A percentile compares a stretch with the other conserved stretches of the same genome.
Evolutionary conservation across 2,329 filamentous ascomycete genomes (phyloP).

Genomic region (Orbilia javanica): DNA sequence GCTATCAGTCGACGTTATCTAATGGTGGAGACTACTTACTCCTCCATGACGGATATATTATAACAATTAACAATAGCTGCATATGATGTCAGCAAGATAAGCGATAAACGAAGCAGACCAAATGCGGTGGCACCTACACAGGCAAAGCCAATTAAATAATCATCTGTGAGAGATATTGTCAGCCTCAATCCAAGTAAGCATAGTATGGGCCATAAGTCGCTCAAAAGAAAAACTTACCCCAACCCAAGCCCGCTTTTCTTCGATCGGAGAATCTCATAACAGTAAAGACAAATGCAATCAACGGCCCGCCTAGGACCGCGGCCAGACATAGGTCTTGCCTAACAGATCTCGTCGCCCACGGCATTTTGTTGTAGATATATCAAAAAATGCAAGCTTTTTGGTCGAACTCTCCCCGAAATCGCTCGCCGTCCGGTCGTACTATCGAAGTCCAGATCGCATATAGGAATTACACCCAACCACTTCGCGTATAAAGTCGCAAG

Average conservation of each 20-base stretch:
- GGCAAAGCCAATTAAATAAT: slow-evolving; percentile 46
- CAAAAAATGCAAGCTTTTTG: slow-evolving; percentile 6
- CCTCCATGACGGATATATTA: slow-evolving; percentile 56
- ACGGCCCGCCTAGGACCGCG: slow-evolving; percentile 44
- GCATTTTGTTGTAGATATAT: slow-evolving; percentile 37
- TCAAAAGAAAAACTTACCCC: slow-evolving; percentile 38
- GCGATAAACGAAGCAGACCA: neutral
- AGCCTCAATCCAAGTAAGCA: neutral
- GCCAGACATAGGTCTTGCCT: slow-evolving; percentile 55
- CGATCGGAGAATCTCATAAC: slow-evolving; percentile 50
- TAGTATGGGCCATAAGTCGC: neutral
- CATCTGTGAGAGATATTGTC: slow-evolving; percentile 28
- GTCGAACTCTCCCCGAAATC: slow-evolving; percentile 43
- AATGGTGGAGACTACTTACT: slow-evolving; percentile 29
- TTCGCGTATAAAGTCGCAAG: slow-evolving; percentile 46
- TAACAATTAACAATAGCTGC: slow-evolving; percentile 47
- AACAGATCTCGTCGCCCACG: slow-evolving; percentile 46
- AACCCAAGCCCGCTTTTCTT: slow-evolving; percentile 45
- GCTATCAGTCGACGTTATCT: neutral
- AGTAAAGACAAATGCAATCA: slow-evolving; percentile 51
- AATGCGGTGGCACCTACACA: slow-evolving; percentile 9
- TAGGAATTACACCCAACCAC: slow-evolving; percentile 42
- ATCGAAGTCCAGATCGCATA: slow-evolving; percentile 56
- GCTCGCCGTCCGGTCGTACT: slow-evolving; percentile 39
- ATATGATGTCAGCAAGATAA: neutral